Evolutionary conservation across 2,329 filamentous ascomycete genomes (phyloP).

Genomic region (Hirsutella thompsonii): DNA sequence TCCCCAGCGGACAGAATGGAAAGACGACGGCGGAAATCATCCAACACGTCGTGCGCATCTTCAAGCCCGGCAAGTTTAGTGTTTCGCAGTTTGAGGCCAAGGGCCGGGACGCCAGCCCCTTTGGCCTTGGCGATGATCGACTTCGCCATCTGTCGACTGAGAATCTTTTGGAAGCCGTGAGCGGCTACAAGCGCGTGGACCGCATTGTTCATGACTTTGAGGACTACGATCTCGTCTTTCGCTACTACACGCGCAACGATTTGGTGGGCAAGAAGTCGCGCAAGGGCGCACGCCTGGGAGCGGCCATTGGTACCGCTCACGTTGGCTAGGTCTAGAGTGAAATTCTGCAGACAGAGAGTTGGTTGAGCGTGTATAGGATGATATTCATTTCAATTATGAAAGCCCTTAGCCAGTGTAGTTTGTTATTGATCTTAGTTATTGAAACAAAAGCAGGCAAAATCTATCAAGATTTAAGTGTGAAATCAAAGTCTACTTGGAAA

Average conservation of each 20-base stretch:
- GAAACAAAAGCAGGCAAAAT: too few relatives aligned
- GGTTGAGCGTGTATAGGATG: too few relatives aligned
- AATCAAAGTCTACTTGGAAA: too few relatives aligned
- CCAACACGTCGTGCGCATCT: slow-evolving; percentile 87
- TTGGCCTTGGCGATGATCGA: slow-evolving; percentile 27
- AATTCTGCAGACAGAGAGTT: too few relatives aligned
- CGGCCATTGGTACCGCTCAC: too few relatives aligned
- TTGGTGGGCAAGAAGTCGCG: slow-evolving; percentile 45
- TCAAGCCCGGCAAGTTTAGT: slow-evolving; percentile 94
- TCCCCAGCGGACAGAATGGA: slow-evolving; percentile 77
- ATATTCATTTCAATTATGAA: too few relatives aligned
- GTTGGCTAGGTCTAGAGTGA: too few relatives aligned
- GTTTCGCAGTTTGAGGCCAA: slow-evolving; percentile 95
- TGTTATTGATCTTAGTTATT: too few relatives aligned
- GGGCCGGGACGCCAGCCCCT: slow-evolving; percentile 30
- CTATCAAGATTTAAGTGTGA: too few relatives aligned
- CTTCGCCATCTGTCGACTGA: slow-evolving; percentile 24
- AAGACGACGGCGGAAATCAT: slow-evolving; percentile 84
- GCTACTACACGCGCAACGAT: slow-evolving; percentile 87
- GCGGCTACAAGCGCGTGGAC: slow-evolving; percentile 80
- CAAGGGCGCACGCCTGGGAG: too few relatives aligned
- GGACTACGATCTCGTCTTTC: slow-evolving; percentile 91
- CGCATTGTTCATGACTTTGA: slow-evolving; percentile 96
- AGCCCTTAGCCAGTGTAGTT: too few relatives aligned
- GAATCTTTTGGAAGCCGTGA: slow-evolving; percentile 60